These are phyloP conservation scores for Ascochyta clinopodiicola DNA, from an alignment of 2,329 filamentous ascomycete genomes.

Conservation along the genomic window DNA sequence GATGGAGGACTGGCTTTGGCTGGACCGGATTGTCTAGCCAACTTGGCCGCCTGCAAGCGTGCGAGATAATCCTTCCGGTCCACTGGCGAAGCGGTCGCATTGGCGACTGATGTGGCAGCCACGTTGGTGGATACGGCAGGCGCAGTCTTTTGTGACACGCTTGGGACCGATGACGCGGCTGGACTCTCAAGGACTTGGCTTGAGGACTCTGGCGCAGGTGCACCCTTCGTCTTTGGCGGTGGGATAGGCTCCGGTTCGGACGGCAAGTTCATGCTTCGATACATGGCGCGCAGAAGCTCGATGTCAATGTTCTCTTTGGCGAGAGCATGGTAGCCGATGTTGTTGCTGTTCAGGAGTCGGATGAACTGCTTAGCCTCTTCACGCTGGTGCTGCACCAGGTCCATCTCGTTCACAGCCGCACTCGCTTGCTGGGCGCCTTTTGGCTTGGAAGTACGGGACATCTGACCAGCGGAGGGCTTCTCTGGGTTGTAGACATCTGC, in stretches of 20 bases:
- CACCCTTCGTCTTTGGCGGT: conserved; percentile 25
- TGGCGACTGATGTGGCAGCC: conserved; percentile 21
- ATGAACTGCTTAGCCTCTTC: conserved; percentile 48
- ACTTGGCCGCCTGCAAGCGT: conserved; percentile 75
- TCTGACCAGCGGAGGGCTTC: conserved; percentile 27
- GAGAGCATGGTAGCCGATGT: conserved; percentile 76
- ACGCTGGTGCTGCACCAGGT: conserved; percentile 31
- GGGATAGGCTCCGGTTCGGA: conserved; percentile 35
- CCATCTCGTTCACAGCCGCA: conserved; percentile 7
- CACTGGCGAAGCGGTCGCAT: conserved; percentile 54
- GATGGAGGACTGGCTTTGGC: conserved; percentile 32
- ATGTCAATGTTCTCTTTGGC: conserved; percentile 41
- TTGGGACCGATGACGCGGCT: conserved; percentile 12
- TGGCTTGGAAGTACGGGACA: neutral
- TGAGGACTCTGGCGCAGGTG: conserved; percentile 2
- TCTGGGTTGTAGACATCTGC: conserved; percentile 26
- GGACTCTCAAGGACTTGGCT: neutral
- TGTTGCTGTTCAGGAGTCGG: conserved; percentile 57
- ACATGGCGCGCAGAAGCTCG: conserved; percentile 36
- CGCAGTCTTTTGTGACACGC: conserved; percentile 18
- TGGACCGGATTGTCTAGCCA: conserved; percentile 52
- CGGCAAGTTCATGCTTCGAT: conserved; percentile 37
- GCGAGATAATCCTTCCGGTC: conserved; percentile 80
- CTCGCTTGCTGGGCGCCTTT: conserved; percentile 10
- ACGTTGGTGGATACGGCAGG: conserved; percentile 33